These are phyloP conservation scores for Stachybotrys chlorohalonatus DNA, from an alignment of 2,329 filamentous ascomycete genomes.

Conservation along the genomic window DNA sequence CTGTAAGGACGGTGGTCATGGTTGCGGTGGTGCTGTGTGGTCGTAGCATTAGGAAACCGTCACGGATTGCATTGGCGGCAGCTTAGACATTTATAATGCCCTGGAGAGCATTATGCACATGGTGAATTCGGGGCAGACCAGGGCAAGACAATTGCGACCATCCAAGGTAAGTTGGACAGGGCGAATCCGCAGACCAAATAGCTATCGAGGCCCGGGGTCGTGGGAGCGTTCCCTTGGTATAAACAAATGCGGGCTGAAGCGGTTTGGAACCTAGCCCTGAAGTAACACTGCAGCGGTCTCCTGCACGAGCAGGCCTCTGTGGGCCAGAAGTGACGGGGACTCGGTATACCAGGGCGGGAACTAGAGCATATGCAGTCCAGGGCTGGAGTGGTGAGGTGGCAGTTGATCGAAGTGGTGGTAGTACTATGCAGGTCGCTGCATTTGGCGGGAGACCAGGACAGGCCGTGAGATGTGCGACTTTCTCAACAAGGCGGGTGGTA, in stretches of 20 bases:
- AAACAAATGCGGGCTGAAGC: neutral
- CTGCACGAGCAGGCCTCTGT: neutral
- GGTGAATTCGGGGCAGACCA: constrained; percentile 13
- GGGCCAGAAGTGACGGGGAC: constrained; percentile 3
- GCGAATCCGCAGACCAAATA: neutral
- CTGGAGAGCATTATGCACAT: constrained; percentile 22
- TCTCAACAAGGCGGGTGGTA: neutral
- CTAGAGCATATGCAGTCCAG: neutral
- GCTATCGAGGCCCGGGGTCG: neutral
- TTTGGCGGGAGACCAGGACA: constrained; percentile 11
- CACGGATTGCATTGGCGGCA: constrained; percentile 19
- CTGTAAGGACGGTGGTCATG: constrained; percentile 13
- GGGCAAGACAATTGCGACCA: neutral
- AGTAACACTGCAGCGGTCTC: neutral
- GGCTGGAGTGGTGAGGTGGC: constrained; percentile 10
- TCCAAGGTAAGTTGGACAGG: neutral
- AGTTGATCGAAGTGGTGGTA: constrained; percentile 4
- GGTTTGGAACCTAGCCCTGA: neutral
- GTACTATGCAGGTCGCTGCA: constrained; percentile 23
- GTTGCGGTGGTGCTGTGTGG: constrained; percentile 6
- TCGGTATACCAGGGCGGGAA: neutral
- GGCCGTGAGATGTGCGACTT: neutral
- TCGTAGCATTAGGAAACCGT: constrained; percentile 13
- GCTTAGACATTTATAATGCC: constrained; percentile 27
- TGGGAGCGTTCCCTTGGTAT: neutral